A percentile compares a stretch with the other conserved stretches of the same genome.
These are phyloP conservation scores for Camellia oleifera DNA, from an alignment of 179 eudicot genomes.

Conservation along the genomic window DNA sequence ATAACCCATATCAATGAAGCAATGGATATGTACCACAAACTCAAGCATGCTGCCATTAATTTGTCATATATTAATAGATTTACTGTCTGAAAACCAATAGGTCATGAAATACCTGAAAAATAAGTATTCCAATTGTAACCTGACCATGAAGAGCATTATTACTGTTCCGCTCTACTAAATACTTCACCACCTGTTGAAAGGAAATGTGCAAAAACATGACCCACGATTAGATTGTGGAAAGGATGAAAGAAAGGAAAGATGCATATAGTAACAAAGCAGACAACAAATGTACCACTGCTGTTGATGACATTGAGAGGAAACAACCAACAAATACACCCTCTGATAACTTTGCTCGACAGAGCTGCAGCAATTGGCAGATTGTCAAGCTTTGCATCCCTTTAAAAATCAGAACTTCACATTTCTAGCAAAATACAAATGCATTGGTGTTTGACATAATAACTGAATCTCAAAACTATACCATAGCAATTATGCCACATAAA, in stretches of 20 bases:
- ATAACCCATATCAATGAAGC: conserved; percentile 19
- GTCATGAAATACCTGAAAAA: conserved; percentile 65
- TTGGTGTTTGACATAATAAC: conserved; percentile 7
- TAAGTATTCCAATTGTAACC: conserved; percentile 96
- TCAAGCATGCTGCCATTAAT: neutral
- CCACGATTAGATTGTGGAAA: neutral
- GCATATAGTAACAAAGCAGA: conserved; percentile 8
- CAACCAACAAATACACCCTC: conserved; percentile 98
- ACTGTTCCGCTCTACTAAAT: conserved; percentile 72
- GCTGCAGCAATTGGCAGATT: conserved; percentile 38
- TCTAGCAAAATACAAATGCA: neutral
- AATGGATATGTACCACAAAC: conserved; percentile 8
- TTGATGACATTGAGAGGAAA: conserved; percentile 96
- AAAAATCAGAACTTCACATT: conserved; percentile 6
- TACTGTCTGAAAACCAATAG: neutral
- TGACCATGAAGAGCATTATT: conserved; percentile 91
- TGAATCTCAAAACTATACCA: conserved; percentile 44
- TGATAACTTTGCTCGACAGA: conserved; percentile 90
- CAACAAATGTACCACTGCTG: conserved; percentile 73
- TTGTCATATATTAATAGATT: neutral
- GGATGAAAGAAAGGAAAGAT: conserved; percentile 6
- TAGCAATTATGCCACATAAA: conserved; percentile 76
- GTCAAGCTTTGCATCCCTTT: conserved; percentile 8
- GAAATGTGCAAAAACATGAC: conserved; percentile 7
- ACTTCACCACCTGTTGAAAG: conserved; percentile 77